Conservation (phyloP, 108 stramenopile species). For the Conticribra weissflogii region DNA sequence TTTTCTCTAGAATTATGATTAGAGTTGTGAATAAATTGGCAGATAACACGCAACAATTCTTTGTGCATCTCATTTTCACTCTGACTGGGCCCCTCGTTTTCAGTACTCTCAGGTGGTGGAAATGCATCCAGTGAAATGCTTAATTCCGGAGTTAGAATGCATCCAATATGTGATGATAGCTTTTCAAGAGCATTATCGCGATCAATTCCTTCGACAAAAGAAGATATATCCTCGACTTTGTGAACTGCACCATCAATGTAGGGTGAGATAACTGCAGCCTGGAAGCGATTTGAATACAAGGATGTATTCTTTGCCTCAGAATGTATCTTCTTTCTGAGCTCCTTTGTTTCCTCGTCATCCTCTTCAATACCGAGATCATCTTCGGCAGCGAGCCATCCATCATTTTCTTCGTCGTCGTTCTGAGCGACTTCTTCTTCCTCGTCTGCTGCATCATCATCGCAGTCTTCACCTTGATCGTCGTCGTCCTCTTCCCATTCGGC, state of each 20-base stretch:
- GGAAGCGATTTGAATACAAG: conserved; percentile 18
- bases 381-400: conserved; percentile 82
- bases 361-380: conserved; percentile 65
- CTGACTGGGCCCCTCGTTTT: conserved; percentile 36
- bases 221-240: conserved; percentile 15
- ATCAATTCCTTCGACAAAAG: conserved; percentile 33
- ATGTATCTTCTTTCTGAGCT: conserved; percentile 65
- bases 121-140: conserved; percentile 70
- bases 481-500: conserved; percentile 94
- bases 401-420: conserved; percentile 67
- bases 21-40: conserved; percentile 70
- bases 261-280: conserved; percentile 66
- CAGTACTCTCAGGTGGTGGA: conserved; percentile 47
- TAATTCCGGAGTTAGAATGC: conserved; percentile 30
- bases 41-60: conserved; percentile 61
- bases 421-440: conserved; percentile 63
- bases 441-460: conserved; percentile 63
- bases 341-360: conserved; percentile 78
- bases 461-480: conserved; percentile 84
- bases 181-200: conserved; percentile 32
- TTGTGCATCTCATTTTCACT: conserved; percentile 44
- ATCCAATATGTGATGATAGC: conserved; percentile 24
- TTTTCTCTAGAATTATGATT: conserved; percentile 74
- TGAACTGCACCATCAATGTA: conserved; percentile 56
- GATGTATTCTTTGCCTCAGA: conserved; percentile 23